These are phyloP conservation scores for Saposhnikovia divaricata DNA, from an alignment of 129 eudicot genomes.

Conservation along the genomic window DNA sequence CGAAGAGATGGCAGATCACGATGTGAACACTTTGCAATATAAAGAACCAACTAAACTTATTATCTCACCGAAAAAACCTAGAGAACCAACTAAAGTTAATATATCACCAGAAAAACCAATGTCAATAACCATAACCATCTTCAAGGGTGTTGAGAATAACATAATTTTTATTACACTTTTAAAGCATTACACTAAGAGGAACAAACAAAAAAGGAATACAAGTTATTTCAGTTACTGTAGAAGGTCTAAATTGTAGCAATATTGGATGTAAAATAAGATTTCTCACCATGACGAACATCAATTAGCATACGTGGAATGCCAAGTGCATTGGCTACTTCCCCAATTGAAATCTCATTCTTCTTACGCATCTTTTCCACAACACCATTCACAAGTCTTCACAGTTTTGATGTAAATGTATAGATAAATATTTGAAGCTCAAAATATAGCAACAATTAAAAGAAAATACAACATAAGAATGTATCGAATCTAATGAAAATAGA, in stretches of 20 bases:
- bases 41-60: background rate
- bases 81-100: too few species aligned
- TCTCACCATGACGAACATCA: conserved; percentile 90
- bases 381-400: conserved; percentile 78
- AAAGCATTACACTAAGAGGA: background rate
- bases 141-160: background rate
- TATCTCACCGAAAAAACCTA: background rate
- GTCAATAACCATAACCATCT: background rate
- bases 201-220: background rate
- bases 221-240: background rate
- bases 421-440: background rate
- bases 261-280: background rate
- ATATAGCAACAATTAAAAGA: too few species aligned
- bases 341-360: conserved; percentile 65
- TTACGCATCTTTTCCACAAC: conserved; percentile 79
- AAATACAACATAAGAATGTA: background rate
- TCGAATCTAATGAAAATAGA: background rate
- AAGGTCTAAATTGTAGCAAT: background rate
- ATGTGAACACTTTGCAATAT: conserved; percentile 76
- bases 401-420: conserved; percentile 9
- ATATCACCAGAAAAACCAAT: background rate
- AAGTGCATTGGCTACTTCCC: conserved; percentile 65
- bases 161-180: background rate
- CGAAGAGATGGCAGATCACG: conserved; percentile 88
- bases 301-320: conserved; percentile 90